Base-by-base conservation (phyloP, 164 flowering plant species). In the Sedum album region DNA sequence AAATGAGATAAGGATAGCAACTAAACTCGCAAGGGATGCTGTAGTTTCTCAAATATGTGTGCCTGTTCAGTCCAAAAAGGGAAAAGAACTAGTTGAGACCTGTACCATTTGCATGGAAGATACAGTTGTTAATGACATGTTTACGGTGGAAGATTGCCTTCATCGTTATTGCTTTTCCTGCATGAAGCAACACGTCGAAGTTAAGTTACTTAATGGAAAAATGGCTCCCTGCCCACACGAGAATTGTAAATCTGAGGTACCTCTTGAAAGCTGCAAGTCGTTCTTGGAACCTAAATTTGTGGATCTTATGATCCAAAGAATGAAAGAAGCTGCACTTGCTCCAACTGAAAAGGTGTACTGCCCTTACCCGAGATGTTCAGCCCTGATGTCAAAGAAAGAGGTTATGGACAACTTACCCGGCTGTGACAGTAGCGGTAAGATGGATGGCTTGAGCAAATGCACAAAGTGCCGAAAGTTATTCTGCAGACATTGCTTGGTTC, bases 131-230 rank as follows among this genome's bases (percentile, higher is more conserved):
- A 64, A 66, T 33, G 70, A 78, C 69, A 85, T 93, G 77, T 89
- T 88, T 70, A 60, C 80, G 21, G 78, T 91, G 68, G 87, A 86
- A 75, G 79, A 68, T 57, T 93, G 98, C 68, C 42, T 61, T 71
- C 98, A 93, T 71, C 76, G 83, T 14, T 93, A 76, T 74, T 93
- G 98, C 73, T 75, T 79, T 69, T 81, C 90, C 73, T 93, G 97
- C 66, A 90, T 90, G 96, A 87, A 75, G 72, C 84, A 86, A 71
- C 91, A 93, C 75, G 87, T 86, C 35, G 96, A 93, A 73, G 93
- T 79, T 28, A 85, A 89, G 73, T 61, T 93, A 75, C 93, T 82
- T 71, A 76, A 81, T 72, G 98, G 90, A 5, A 68, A 73, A 69
- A 15, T 79, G 66, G 88, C 93, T 36, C 76, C 57, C 57, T 89